A percentile compares a stretch with the other conserved stretches of the same genome.
These are phyloP conservation scores for Colletotrichum melonis DNA, from an alignment of 2,329 filamentous ascomycete species.

Conservation along the genomic window DNA sequence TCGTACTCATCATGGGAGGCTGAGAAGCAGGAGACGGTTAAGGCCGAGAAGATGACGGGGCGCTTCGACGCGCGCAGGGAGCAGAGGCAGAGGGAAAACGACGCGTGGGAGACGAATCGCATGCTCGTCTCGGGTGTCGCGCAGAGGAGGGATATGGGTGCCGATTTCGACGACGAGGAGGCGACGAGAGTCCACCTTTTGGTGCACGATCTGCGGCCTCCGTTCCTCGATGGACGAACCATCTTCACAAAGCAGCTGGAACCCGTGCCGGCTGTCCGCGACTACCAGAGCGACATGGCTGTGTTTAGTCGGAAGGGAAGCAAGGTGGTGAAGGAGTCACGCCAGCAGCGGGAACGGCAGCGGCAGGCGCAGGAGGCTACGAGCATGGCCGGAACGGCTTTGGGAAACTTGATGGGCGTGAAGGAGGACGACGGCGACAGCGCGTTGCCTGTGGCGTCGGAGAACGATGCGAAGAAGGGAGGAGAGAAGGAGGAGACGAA, in stretches of 20 bases:
- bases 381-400: constrained; percentile 87
- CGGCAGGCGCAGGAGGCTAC: constrained; percentile 96
- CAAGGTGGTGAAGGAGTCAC: constrained; percentile 88
- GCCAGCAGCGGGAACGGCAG: constrained; percentile 92
- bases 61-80: constrained; percentile 76
- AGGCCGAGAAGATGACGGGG: constrained; percentile 83
- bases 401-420: constrained; percentile 95
- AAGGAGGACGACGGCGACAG: constrained; percentile 95
- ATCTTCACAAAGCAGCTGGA: constrained; percentile 98
- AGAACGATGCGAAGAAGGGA: constrained; percentile 72
- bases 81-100: constrained; percentile 92
- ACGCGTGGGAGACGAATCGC: constrained; percentile 98
- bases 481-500: constrained; percentile 35
- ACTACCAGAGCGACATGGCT: constrained; percentile 98
- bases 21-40: constrained; percentile 76
- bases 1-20: constrained; percentile 79
- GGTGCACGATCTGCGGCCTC: constrained; percentile 92
- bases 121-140: constrained; percentile 98
- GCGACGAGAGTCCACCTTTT: constrained; percentile 88
- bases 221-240: constrained; percentile 93
- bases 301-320: constrained; percentile 97
- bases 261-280: constrained; percentile 90
- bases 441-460: constrained; percentile 79
- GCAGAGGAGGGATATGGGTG: constrained; percentile 83
- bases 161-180: constrained; percentile 93